Percentiles rank a stretch among this genome's conserved stretches.
Evolutionary conservation across 2,329 filamentous ascomycete genomes (phyloP).

Genomic region (Exophiala lecanii-corni): DNA sequence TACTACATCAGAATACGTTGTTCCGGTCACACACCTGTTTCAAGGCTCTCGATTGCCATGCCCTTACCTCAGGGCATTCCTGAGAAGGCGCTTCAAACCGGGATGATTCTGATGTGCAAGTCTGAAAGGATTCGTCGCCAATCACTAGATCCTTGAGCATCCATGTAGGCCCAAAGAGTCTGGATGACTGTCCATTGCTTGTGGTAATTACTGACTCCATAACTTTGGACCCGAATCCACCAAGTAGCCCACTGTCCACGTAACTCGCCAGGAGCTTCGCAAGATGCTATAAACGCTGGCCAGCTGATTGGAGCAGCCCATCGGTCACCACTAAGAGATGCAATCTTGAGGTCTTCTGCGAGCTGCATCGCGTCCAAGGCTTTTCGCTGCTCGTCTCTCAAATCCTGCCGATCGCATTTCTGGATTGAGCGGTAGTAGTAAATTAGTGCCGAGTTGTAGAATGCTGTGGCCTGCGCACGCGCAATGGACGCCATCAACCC

Average conservation of each 20-base stretch:
- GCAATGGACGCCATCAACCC: background rate
- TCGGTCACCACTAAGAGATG: background rate
- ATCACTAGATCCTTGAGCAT: too few species aligned
- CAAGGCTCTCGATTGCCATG: too few species aligned
- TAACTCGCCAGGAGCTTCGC: background rate
- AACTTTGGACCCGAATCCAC: slow-evolving; percentile 7
- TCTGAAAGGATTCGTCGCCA: too few species aligned
- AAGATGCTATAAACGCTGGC: background rate
- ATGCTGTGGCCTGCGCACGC: background rate
- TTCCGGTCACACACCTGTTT: too few species aligned
- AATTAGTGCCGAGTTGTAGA: background rate
- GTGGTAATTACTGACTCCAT: too few species aligned
- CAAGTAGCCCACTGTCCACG: background rate
- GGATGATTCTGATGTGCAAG: too few species aligned
- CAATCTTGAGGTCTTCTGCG: background rate
- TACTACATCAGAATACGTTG: too few species aligned
- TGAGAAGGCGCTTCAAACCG: too few species aligned
- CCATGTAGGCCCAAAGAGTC: too few species aligned
- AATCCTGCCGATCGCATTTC: background rate
- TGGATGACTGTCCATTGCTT: too few species aligned
- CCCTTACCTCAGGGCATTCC: too few species aligned
- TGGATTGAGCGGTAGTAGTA: slow-evolving; percentile 1
- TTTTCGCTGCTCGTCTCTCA: background rate
- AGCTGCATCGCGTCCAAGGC: background rate
- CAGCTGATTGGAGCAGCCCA: background rate